phyloP scores from a whole-genome alignment of 129 eudicot genomes.

The Lonicera japonica region DNA sequence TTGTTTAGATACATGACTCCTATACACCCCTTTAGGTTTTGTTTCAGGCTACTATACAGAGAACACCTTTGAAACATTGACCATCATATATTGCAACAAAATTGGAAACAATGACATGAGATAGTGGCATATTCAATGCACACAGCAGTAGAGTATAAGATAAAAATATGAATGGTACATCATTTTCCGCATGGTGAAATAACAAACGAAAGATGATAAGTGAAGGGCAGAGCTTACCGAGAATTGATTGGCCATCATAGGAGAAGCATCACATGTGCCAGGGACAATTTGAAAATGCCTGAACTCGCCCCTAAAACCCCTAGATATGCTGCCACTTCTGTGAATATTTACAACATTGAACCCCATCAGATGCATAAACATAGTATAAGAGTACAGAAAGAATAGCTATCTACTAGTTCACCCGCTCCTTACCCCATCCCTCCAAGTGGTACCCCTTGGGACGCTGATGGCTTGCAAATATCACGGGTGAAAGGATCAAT shows the following conservation, averaged over 20 bases:
- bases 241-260: slow-evolving; percentile 98
- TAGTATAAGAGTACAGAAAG: background rate
- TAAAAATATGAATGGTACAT: background rate
- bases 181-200: background rate
- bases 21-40: background rate
- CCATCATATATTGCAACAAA: too few relatives aligned
- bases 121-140: background rate
- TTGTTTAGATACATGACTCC: background rate
- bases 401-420: slow-evolving; percentile 1
- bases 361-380: slow-evolving; percentile 10
- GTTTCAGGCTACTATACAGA: background rate
- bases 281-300: slow-evolving; percentile 89
- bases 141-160: background rate
- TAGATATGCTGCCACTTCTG: slow-evolving; percentile 96
- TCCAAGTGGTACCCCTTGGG: slow-evolving; percentile 84
- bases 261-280: slow-evolving; percentile 91
- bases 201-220: slow-evolving; percentile 1
- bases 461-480: slow-evolving; percentile 64
- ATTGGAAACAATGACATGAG: background rate
- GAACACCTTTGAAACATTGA: background rate
- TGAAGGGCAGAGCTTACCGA: slow-evolving; percentile 54
- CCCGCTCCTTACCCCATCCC: slow-evolving; percentile 77
- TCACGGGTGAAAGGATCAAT: slow-evolving; percentile 87
- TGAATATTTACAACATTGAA: slow-evolving; percentile 5
- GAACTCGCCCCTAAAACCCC: slow-evolving; percentile 98